Conservation (phyloP, 2,329 filamentous ascomycete genomes). For the Cladosporium oxysporum region DNA sequence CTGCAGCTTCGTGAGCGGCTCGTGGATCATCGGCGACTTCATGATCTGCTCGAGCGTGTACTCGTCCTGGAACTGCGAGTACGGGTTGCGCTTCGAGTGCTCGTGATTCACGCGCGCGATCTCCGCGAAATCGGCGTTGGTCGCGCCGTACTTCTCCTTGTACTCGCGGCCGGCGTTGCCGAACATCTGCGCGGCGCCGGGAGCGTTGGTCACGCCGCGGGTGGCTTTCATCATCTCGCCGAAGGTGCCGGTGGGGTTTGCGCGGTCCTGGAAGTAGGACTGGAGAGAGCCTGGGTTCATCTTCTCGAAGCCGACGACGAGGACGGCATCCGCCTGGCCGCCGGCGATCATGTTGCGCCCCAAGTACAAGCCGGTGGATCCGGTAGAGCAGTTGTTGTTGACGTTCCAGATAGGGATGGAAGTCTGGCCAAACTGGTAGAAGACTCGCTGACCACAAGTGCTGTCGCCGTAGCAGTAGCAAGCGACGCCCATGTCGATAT, state of each 20-base stretch:
- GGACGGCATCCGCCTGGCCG: conserved; percentile 81
- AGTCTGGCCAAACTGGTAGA: conserved; percentile 99
- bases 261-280: conserved; percentile 80
- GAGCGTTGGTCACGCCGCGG: conserved; percentile 76
- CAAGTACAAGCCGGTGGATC: conserved; percentile 86
- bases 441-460: conserved; percentile 92
- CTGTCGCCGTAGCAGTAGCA: conserved; percentile 98
- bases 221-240: conserved; percentile 80
- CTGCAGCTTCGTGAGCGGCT: conserved; percentile 93
- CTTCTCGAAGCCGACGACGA: conserved; percentile 97
- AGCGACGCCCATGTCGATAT: conserved; percentile 91
- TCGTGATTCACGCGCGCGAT: conserved; percentile 91
- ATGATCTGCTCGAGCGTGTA: conserved; percentile 85
- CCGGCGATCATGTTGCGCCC: conserved; percentile 75
- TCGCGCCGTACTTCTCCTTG: conserved; percentile 92
- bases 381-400: conserved; percentile 98
- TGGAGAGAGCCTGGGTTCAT: conserved; percentile 92
- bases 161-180: conserved; percentile 93
- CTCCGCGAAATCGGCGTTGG: conserved; percentile 84
- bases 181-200: conserved; percentile 89
- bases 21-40: conserved; percentile 73
- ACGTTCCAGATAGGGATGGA: conserved; percentile 96
- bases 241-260: conserved; percentile 74
- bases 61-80: conserved; percentile 94
- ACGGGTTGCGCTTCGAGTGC: conserved; percentile 89